Base-by-base conservation (phyloP, 129 eudicot genomes). In the Gnaphalium uliginosum region DNA sequence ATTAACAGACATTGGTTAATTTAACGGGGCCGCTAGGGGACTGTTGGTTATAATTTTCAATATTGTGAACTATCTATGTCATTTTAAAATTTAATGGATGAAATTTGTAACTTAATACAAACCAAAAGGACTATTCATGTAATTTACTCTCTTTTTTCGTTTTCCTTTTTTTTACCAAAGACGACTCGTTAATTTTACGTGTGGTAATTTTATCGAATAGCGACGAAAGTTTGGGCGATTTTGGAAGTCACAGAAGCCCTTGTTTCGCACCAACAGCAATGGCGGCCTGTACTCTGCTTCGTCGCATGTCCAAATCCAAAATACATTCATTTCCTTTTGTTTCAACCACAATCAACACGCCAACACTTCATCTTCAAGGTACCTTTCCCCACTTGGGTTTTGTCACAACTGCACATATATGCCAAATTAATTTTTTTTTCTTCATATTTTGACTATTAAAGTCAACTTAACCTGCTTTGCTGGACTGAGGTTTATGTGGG, bases 281-380 rank as follows among this genome's bases (percentile, higher is more conserved):
- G 76, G 76, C 71, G 37, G 54, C 70, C 63, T 69, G 22, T 69
- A 46, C 76, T 69, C 81, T 70, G 71, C 54, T 46, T 64, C 77
- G 82, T 48, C 73, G 72, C 5, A 2, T 72, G 48, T 37, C 11
- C 21, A 62, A 51, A 79, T 66, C 59, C 6, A 13, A 8, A 33
- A 35, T 39, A 18, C 19, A 21, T 10, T 39, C 70, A 2, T 69
- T 33, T 41, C 26, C 8, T 41, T 66, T 71, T 50, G 29, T 63
- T 32, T 37, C 67, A 35, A 61, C 64, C 63, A 23, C 62, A 22
- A 71, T 35, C 66, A 71, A 5, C 65, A 37, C 72, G 41, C 61
- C 63, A 71, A 22, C 41, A 24, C 59, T 51, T 64, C 82, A 14
- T 71, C 61, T 62, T 79, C 66, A 51, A 79, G 78, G 82, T 79